phyloP scores from a whole-genome alignment of 75 land plant genomes.

The Selaginella tamariscina region DNA sequence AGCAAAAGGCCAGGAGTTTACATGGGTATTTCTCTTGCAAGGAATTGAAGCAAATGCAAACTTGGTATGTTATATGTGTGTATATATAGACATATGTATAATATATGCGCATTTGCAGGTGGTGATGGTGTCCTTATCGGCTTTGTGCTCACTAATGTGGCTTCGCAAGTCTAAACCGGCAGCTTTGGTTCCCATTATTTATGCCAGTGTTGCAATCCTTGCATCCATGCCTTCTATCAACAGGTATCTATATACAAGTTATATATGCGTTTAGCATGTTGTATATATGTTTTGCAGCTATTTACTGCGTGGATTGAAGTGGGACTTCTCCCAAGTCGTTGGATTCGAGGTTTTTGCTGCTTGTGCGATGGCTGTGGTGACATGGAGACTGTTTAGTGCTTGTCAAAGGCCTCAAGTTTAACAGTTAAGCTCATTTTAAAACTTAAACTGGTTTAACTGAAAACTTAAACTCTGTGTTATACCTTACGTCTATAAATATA shows the following conservation, averaged over 20 bases:
- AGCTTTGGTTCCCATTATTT: slow-evolving; percentile 77
- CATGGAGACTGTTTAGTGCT: slow-evolving; percentile 75
- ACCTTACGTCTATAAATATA: too few relatives aligned
- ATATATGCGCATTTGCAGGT: slow-evolving; percentile 31
- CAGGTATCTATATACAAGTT: slow-evolving; percentile 31
- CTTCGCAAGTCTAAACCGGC: slow-evolving; percentile 85
- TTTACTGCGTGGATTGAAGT: slow-evolving; percentile 51
- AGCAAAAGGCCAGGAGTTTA: slow-evolving; percentile 10
- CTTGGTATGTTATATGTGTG: neutral
- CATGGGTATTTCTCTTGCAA: slow-evolving; percentile 38
- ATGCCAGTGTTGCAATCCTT: slow-evolving; percentile 67
- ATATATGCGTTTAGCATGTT: too few relatives aligned
- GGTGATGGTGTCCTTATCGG: slow-evolving; percentile 73
- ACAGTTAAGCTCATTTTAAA: too few relatives aligned
- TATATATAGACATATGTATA: neutral
- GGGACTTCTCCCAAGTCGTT: slow-evolving; percentile 76
- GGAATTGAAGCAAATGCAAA: slow-evolving; percentile 7
- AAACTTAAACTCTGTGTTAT: too few relatives aligned
- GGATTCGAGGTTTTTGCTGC: slow-evolving; percentile 68
- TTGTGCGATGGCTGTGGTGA: slow-evolving; percentile 56
- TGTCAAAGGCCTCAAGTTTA: slow-evolving; percentile 54
- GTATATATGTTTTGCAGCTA: slow-evolving; percentile 42
- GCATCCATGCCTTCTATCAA: slow-evolving; percentile 95
- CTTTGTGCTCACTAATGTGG: slow-evolving; percentile 94
- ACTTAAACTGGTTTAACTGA: too few relatives aligned